A percentile compares a stretch with the other conserved stretches of the same genome.
phyloP scores from a whole-genome alignment of 306 rosid species.

The Vigna trinervia region DNA sequence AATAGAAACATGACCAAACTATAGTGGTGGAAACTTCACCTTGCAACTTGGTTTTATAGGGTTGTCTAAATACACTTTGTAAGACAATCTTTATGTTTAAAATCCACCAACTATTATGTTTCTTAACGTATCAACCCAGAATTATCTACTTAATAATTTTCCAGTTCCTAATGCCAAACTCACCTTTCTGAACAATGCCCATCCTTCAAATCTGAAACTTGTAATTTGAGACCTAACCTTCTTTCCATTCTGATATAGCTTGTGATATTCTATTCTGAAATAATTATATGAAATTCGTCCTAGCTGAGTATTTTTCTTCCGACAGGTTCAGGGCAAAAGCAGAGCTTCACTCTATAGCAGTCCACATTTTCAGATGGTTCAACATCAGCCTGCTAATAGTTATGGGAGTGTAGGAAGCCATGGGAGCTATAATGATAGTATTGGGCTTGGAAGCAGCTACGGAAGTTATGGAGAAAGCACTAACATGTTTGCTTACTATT shows the following conservation, averaged over 20 bases:
- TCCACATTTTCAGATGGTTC: slow-evolving; percentile 85
- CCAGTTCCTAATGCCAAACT: background rate
- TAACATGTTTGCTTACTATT: slow-evolving; percentile 84
- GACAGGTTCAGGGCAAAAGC: slow-evolving; percentile 77
- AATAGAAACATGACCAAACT: no score
- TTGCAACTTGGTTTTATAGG: no score
- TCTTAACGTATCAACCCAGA: background rate
- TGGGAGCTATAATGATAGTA: slow-evolving; percentile 89
- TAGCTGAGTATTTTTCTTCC: slow-evolving; percentile 41
- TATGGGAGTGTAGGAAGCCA: slow-evolving; percentile 95
- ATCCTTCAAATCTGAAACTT: background rate
- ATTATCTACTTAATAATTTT: background rate
- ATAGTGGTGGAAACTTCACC: no score
- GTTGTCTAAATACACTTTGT: no score
- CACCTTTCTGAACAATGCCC: slow-evolving; percentile 29
- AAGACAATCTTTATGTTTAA: background rate
- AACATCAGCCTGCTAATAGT: slow-evolving; percentile 78
- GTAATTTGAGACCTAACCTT: slow-evolving; percentile 7
- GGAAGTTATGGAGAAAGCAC: slow-evolving; percentile 95
- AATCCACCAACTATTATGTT: background rate
- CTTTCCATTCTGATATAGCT: slow-evolving; percentile 19
- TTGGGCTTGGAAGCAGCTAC: slow-evolving; percentile 91
- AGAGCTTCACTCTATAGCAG: slow-evolving; percentile 72
- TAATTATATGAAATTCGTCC: slow-evolving; percentile 32
- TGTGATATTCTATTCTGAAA: slow-evolving; percentile 27